phyloP scores from a whole-genome alignment of 1,284 basidiomycete species.

The Ustilago nuda region DNA sequence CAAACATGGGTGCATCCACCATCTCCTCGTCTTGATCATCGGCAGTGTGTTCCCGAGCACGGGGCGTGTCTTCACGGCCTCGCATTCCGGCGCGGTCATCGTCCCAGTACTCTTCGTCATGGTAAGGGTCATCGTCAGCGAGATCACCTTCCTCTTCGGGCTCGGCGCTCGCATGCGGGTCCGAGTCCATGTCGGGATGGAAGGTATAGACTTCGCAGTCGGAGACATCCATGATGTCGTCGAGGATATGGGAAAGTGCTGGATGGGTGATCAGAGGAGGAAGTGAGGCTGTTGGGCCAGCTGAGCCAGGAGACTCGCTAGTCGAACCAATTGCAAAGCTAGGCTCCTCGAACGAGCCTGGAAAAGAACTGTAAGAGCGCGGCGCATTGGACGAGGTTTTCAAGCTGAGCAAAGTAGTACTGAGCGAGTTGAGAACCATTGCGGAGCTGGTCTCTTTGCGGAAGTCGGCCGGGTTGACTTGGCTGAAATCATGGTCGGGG shows the following conservation, averaged over 20 bases:
- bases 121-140: constrained; percentile 70
- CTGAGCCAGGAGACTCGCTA: constrained; percentile 30
- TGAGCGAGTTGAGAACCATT: constrained; percentile 66
- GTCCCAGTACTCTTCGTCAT: constrained; percentile 68
- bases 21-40: constrained; percentile 51
- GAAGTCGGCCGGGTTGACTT: constrained; percentile 90
- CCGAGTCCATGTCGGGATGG: constrained; percentile 90
- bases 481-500: constrained; percentile 96
- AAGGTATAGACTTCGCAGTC: constrained; percentile 98
- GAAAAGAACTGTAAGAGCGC: constrained; percentile 55
- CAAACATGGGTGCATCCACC: constrained; percentile 65
- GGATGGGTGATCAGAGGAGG: constrained; percentile 74
- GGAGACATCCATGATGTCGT: constrained; percentile 87
- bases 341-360: constrained; percentile 61
- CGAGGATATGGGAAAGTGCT: constrained; percentile 84
- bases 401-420: constrained; percentile 65
- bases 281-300: constrained; percentile 23
- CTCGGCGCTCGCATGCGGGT: constrained; percentile 81
- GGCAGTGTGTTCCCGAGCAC: constrained; percentile 20
- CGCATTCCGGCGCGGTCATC: constrained; percentile 47
- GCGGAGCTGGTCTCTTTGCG: constrained; percentile 72
- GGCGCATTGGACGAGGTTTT: constrained; percentile 58
- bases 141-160: constrained; percentile 73
- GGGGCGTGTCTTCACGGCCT: constrained; percentile 47
- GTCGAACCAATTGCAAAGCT: constrained; percentile 34